A percentile compares a stretch with the other conserved stretches of the same genome.
phyloP scores from a whole-genome alignment of 768 basidiomycete species.

The Suillus ampliporus region DNA sequence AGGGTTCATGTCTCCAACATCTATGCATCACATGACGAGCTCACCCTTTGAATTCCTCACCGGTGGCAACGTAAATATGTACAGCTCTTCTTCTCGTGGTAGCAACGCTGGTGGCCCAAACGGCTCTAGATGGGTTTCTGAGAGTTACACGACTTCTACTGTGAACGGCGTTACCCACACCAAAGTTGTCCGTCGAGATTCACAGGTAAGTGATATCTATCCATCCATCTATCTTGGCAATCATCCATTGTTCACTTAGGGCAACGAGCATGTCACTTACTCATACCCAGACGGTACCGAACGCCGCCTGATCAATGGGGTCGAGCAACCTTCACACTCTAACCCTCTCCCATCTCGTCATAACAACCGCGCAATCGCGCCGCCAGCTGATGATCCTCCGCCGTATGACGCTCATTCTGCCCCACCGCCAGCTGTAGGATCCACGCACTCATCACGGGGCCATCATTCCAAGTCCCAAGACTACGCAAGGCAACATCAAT shows the following conservation, averaged over 20 bases:
- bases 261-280: slow-evolving; percentile 74
- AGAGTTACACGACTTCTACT: slow-evolving; percentile 60
- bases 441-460: neutral
- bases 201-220: slow-evolving; percentile 50
- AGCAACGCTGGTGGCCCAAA: slow-evolving; percentile 24
- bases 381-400: slow-evolving; percentile 17
- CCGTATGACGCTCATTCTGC: slow-evolving; percentile 24
- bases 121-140: slow-evolving; percentile 50
- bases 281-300: slow-evolving; percentile 71
- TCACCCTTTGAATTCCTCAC: slow-evolving; percentile 4
- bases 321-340: slow-evolving; percentile 44
- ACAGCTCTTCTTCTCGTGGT: slow-evolving; percentile 5
- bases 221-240: slow-evolving; percentile 1
- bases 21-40: neutral
- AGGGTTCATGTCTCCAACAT: slow-evolving; percentile 10
- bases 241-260: slow-evolving; percentile 47
- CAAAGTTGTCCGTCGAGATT: slow-evolving; percentile 59
- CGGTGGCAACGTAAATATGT: neutral
- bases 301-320: slow-evolving; percentile 69
- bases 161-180: slow-evolving; percentile 73
- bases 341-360: slow-evolving; percentile 20
- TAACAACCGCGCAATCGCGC: slow-evolving; percentile 1
- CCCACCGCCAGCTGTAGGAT: neutral
- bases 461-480: neutral
- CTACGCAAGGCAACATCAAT: neutral